phyloP scores from a whole-genome alignment of 768 basidiomycete genomes.

The Pleurotus cornucopiae region DNA sequence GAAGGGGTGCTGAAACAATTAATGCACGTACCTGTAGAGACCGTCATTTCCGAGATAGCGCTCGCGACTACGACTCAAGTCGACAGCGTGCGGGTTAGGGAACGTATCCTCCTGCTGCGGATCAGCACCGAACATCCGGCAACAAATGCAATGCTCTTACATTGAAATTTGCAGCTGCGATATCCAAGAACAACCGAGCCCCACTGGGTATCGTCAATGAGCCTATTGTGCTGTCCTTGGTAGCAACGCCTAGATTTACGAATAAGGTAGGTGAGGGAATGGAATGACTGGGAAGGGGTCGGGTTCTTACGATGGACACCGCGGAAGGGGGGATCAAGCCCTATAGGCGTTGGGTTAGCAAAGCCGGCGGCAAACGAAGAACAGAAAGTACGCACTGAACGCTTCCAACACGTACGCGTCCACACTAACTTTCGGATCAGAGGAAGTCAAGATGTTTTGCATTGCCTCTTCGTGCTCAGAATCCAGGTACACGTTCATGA shows the following conservation, averaged over 20 bases:
- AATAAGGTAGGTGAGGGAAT: neutral
- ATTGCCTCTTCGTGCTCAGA: conserved; percentile 36
- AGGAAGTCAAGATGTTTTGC: conserved; percentile 26
- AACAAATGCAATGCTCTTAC: conserved; percentile 33
- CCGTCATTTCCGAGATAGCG: conserved; percentile 45
- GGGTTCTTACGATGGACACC: conserved; percentile 57
- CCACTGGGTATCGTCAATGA: conserved; percentile 38
- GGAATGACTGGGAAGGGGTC: neutral
- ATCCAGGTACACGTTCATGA: conserved; percentile 61
- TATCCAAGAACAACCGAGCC: conserved; percentile 59
- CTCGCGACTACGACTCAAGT: conserved; percentile 41
- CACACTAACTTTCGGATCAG: conserved; percentile 32
- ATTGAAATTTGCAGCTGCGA: conserved; percentile 50
- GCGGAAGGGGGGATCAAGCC: conserved; percentile 68
- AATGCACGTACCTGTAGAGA: conserved; percentile 30
- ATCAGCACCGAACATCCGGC: neutral
- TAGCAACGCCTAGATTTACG: conserved; percentile 35
- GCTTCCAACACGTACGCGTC: conserved; percentile 65
- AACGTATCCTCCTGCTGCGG: conserved; percentile 45
- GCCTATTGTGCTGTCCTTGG: conserved; percentile 40
- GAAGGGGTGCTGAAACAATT: neutral
- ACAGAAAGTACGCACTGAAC: conserved; percentile 47
- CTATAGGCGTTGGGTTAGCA: conserved; percentile 27
- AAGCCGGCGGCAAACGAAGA: neutral
- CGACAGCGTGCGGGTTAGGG: conserved; percentile 38